phyloP scores from a whole-genome alignment of 2,329 filamentous ascomycete genomes.

The Juglanconis juglandina region DNA sequence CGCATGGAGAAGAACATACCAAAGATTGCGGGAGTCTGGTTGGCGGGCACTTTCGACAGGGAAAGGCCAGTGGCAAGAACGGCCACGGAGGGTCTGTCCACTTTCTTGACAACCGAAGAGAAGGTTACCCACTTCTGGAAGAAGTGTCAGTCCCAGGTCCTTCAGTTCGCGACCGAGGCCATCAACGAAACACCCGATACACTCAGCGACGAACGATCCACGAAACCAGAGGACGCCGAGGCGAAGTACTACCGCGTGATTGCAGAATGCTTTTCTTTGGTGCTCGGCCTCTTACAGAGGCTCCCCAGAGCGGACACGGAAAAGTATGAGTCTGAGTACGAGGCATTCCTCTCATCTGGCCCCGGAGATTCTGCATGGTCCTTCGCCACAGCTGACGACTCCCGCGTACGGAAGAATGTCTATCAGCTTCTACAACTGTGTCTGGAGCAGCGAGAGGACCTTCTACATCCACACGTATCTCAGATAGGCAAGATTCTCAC shows the following conservation, averaged over 20 bases:
- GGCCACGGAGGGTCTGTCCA: slow-evolving; percentile 72
- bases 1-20: slow-evolving; percentile 78
- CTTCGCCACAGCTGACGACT: slow-evolving; percentile 60
- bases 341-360: slow-evolving; percentile 58
- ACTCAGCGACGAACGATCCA: slow-evolving; percentile 83
- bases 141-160: slow-evolving; percentile 74
- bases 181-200: slow-evolving; percentile 77
- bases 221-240: slow-evolving; percentile 78
- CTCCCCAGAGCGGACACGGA: slow-evolving; percentile 50
- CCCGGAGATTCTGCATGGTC: slow-evolving; percentile 60
- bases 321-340: slow-evolving; percentile 60
- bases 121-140: slow-evolving; percentile 76
- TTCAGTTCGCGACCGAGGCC: slow-evolving; percentile 78
- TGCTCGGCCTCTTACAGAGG: slow-evolving; percentile 50
- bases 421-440: slow-evolving; percentile 50
- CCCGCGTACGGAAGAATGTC: slow-evolving; percentile 46
- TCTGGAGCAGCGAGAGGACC: slow-evolving; percentile 43
- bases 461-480: slow-evolving; percentile 47
- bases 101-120: slow-evolving; percentile 74
- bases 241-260: slow-evolving; percentile 80
- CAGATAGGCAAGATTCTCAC: slow-evolving; percentile 61
- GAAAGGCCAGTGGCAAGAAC: slow-evolving; percentile 73
- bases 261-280: slow-evolving; percentile 51
- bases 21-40: slow-evolving; percentile 80
- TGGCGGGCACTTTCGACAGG: slow-evolving; percentile 82